Evolutionary conservation across 129 eudicot genomes (phyloP).

Genomic region (Tagetes patula): DNA sequence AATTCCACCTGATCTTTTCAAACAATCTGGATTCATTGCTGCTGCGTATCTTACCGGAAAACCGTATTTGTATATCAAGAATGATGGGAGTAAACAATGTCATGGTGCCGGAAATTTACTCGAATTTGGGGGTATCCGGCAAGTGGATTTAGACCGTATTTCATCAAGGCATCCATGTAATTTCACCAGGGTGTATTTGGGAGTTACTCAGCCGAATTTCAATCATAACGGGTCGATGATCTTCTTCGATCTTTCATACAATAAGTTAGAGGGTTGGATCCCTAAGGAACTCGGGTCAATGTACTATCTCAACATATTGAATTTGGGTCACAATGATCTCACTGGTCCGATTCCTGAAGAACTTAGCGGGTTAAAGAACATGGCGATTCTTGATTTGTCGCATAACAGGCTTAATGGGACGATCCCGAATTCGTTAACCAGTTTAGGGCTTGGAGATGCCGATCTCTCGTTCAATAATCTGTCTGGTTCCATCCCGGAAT

Average conservation of each 20-base stretch:
- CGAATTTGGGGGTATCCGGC: constrained; percentile 80
- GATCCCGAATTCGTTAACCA: constrained; percentile 65
- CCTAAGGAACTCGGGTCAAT: constrained; percentile 90
- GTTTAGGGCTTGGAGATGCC: constrained; percentile 73
- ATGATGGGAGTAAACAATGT: constrained; percentile 79
- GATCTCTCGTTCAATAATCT: constrained; percentile 79
- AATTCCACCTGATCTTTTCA: constrained; percentile 70
- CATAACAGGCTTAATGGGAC: constrained; percentile 67
- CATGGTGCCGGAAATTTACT: constrained; percentile 95
- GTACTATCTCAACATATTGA: constrained; percentile 68
- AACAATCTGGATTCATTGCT: constrained; percentile 81
- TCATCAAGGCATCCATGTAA: constrained; percentile 72
- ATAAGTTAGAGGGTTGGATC: constrained; percentile 71
- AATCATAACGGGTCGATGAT: constrained; percentile 94
- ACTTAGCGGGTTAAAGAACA: constrained; percentile 62
- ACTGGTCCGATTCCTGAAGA: constrained; percentile 83
- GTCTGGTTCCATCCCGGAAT: constrained; percentile 67
- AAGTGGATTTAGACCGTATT: constrained; percentile 61
- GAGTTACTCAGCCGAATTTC: constrained; percentile 77
- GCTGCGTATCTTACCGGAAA: constrained; percentile 64
- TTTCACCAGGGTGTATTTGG: constrained; percentile 65
- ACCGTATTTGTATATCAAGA: constrained; percentile 73
- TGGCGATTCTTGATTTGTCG: constrained; percentile 83
- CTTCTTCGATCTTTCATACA: constrained; percentile 79
- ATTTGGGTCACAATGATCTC: constrained; percentile 77